Conservation (phyloP, 768 basidiomycete genomes). For the Pholiota conissans region DNA sequence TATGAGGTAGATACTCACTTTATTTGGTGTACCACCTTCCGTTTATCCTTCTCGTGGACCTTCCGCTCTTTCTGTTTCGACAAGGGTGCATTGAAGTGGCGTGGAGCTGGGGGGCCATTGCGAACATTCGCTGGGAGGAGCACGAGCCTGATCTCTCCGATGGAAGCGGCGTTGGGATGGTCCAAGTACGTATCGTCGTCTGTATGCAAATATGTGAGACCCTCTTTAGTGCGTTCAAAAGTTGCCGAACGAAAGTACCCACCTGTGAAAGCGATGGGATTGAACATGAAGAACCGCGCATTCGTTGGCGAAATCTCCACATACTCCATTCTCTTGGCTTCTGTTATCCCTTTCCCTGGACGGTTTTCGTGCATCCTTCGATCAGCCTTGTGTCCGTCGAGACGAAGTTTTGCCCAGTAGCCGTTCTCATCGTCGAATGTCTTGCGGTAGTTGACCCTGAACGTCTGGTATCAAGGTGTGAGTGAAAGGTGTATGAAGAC, state of each 20-base stretch:
- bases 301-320: background rate
- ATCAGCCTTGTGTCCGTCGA: background rate
- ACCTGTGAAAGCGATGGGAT: background rate
- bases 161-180: background rate
- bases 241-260: background rate
- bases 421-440: background rate
- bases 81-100: background rate
- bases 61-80: background rate
- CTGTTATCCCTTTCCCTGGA: background rate
- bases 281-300: background rate
- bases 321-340: background rate
- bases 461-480: too few relatives aligned
- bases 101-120: too few relatives aligned
- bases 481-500: background rate
- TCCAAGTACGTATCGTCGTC: background rate
- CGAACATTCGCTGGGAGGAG: background rate
- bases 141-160: constrained; percentile 1
- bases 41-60: background rate
- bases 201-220: too few relatives aligned
- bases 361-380: too few relatives aligned
- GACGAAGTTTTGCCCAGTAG: background rate
- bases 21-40: background rate
- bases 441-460: background rate
- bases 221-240: too few relatives aligned
- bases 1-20: background rate